Percentiles rank a stretch among this genome's conserved stretches.
These are phyloP conservation scores for Mitragyna speciosa DNA, from an alignment of 257 asterid species.

Conservation along the genomic window DNA sequence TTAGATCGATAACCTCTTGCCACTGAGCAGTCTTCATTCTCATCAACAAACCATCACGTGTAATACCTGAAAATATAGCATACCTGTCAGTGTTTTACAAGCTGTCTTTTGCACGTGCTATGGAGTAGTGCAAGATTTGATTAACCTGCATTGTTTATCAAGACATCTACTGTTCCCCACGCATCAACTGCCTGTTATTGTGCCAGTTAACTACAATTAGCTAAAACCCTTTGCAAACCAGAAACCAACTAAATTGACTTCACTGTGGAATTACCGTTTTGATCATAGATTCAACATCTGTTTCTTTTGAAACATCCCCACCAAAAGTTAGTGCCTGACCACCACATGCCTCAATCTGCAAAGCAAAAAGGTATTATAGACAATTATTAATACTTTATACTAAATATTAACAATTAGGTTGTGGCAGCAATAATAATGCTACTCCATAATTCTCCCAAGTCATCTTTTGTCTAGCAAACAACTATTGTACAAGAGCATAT, in stretches of 20 bases:
- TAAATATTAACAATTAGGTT: not conserved
- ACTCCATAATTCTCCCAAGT: not conserved
- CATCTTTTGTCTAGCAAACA: not conserved
- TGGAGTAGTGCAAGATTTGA: conserved; percentile 14
- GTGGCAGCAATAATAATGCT: not conserved
- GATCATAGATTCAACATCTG: conserved; percentile 84
- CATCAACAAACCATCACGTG: conserved; percentile 93
- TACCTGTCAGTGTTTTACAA: conserved; percentile 10
- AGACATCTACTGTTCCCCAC: conserved; percentile 89
- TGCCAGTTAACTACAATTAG: conserved; percentile 31
- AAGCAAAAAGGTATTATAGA: conserved; percentile 11
- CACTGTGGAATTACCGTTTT: conserved; percentile 59
- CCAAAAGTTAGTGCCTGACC: conserved; percentile 88
- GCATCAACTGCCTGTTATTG: conserved; percentile 79
- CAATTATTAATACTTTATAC: not conserved
- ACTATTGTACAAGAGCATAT: not conserved
- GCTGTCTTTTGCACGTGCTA: not conserved
- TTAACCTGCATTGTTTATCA: conserved; percentile 92
- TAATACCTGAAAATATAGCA: conserved; percentile 60
- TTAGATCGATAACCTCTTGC: conserved; percentile 95
- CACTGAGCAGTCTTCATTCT: conserved; percentile 90
- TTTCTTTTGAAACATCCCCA: conserved; percentile 97
- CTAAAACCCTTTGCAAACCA: conserved; percentile 17
- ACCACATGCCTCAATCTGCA: conserved; percentile 83
- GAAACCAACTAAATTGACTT: conserved; percentile 8